Base-by-base conservation (phyloP, 2,329 filamentous ascomycete species). In the Berkeleyomyces basicola region DNA sequence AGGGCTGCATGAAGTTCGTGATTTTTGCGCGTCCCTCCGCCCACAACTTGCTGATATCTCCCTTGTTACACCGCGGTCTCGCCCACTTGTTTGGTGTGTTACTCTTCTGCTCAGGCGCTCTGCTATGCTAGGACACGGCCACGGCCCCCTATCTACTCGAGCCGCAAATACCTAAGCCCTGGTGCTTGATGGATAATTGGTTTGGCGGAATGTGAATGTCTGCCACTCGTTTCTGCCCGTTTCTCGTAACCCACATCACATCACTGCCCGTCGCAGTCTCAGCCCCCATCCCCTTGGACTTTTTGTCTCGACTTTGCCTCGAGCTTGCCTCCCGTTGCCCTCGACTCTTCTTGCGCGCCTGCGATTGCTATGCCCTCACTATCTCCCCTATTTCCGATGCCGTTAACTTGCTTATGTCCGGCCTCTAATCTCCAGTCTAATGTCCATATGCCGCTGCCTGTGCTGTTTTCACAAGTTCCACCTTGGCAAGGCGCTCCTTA, bases 401-500 rank as follows among this genome's bases (percentile, higher is more conserved):
- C 33, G 49, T 39, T 7, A 55, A 39, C 49, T 39, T 33, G 10
- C 49, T 39, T n/a, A 4, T 53, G 9, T 53, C 7, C 10, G 9
- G 7, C 16, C 33, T 23, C 16, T 23, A 5, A 23, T 51, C 23
- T 10, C 14, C 10, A 23, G 7, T 51, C 47, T 5, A 5, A 7
- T 14, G 10, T 33, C 16, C 31, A 53, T 53, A 9, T 55, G 36
- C 49, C 33, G 49, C 49, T 16, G 33, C 33, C 51, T 55, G 16
- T 7, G 11, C 39, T 36, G 33, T 55, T 55, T 88, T 87, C 59
- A 96, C 92, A 65, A 83, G 82, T 72, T 93, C 86, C 31, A 99
- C 93, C 67, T 87, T 87, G 3, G 93, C 93, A 67, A 96, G 85
- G 69, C 85, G 85, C 65, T 81, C 81, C 42, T 93, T 88, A 0